Conservation (phyloP, 2,329 filamentous ascomycete genomes). For the Fusarium sp. region DNA sequence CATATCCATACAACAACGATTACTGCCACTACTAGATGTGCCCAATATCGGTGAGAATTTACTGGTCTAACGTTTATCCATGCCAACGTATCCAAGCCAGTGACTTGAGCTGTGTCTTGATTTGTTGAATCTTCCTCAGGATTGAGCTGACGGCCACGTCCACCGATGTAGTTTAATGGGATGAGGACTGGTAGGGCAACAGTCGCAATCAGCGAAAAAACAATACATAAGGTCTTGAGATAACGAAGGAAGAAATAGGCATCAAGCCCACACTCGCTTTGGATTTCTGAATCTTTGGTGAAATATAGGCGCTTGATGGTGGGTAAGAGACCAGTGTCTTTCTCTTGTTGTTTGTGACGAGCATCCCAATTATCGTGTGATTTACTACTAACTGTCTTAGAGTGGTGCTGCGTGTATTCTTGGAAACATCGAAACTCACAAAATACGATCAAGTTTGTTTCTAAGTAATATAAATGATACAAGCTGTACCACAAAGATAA, state of each 20-base stretch:
- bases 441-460: constrained; percentile 83
- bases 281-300: constrained; percentile 81
- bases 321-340: background rate
- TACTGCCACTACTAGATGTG: constrained; percentile 85
- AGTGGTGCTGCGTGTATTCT: background rate
- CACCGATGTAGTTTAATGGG: constrained; percentile 82
- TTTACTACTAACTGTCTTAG: constrained; percentile 63
- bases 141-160: constrained; percentile 67
- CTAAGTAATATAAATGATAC: constrained; percentile 80
- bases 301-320: constrained; percentile 68
- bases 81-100: constrained; percentile 82
- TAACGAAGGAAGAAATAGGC: constrained; percentile 98
- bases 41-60: constrained; percentile 80
- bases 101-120: constrained; percentile 46
- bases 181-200: constrained; percentile 87
- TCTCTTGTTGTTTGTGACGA: background rate
- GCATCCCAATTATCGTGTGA: constrained; percentile 77
- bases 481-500: constrained; percentile 72
- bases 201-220: constrained; percentile 84
- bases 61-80: constrained; percentile 82
- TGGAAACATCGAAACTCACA: constrained; percentile 64
- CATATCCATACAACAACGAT: constrained; percentile 85
- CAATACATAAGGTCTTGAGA: constrained; percentile 79
- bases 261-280: constrained; percentile 94
- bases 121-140: constrained; percentile 45